Percentiles rank a stretch among this genome's conserved stretches.
Evolutionary conservation across 495 filamentous ascomycete species (phyloP).

Genomic region (Patellaria atrata): DNA sequence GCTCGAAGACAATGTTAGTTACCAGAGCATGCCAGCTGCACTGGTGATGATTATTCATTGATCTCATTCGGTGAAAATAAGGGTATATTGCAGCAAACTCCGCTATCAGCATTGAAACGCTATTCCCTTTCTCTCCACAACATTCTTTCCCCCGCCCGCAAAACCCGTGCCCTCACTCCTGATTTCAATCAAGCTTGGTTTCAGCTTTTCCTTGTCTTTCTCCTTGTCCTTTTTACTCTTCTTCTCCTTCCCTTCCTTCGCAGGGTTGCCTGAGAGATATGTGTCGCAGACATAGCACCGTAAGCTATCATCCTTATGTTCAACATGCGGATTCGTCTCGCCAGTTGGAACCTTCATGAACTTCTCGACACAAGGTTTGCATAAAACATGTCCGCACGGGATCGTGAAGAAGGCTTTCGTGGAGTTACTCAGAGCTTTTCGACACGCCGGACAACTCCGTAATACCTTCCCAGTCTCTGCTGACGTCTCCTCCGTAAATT

Average conservation of each 20-base stretch:
- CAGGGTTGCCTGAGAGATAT: conserved; percentile 43
- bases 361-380: conserved; percentile 72
- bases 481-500: conserved; percentile 60
- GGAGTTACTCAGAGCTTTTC: conserved; percentile 68
- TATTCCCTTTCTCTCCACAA: conserved; percentile 63
- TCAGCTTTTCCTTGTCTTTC: conserved; percentile 42
- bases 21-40: too few relatives aligned
- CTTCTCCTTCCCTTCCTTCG: conserved; percentile 27
- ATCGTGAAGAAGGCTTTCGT: conserved; percentile 77
- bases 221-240: conserved; percentile 30
- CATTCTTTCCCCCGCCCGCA: conserved; percentile 68
- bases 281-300: conserved; percentile 83
- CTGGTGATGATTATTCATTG: too few relatives aligned
- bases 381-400: conserved; percentile 89
- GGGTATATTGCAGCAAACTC: neutral
- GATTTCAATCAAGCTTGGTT: conserved; percentile 69
- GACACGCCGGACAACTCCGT: conserved; percentile 75
- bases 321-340: conserved; percentile 27
- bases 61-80: too few relatives aligned
- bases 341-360: conserved; percentile 53
- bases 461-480: conserved; percentile 35
- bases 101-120: conserved; percentile 62
- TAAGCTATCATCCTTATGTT: conserved; percentile 36
- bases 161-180: conserved; percentile 87
- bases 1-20: too few relatives aligned